phyloP scores from a whole-genome alignment of 2,329 filamentous ascomycete species.

The Fusarium pseudograminearum region DNA sequence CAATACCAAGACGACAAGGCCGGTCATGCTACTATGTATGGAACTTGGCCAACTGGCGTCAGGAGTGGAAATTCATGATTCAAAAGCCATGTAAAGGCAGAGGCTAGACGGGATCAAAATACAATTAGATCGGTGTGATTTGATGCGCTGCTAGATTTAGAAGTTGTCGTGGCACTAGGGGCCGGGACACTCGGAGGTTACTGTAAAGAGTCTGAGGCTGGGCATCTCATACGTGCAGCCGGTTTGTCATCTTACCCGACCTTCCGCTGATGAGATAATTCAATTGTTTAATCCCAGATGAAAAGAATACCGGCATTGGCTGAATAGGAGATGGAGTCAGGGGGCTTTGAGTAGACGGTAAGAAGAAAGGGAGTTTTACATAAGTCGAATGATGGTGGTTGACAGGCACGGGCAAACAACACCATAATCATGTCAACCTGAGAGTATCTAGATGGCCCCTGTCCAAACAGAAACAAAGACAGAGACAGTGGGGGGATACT shows the following conservation, averaged over 20 bases:
- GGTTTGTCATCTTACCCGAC: slow-evolving; percentile 19
- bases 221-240: background rate
- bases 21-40: background rate
- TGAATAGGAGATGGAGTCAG: slow-evolving; percentile 1
- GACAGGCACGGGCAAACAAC: slow-evolving; percentile 38
- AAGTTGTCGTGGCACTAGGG: background rate
- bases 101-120: background rate
- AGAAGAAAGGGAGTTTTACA: slow-evolving; percentile 1
- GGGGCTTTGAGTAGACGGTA: background rate
- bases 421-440: slow-evolving; percentile 37
- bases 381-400: slow-evolving; percentile 31
- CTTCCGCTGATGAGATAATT: slow-evolving; percentile 7
- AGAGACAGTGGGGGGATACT: background rate
- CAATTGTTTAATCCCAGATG: background rate
- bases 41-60: slow-evolving; percentile 12
- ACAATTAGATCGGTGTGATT: background rate
- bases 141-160: background rate
- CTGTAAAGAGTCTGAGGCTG: slow-evolving; percentile 15
- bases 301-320: background rate
- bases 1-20: background rate
- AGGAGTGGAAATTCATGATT: background rate
- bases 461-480: slow-evolving; percentile 1
- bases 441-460: slow-evolving; percentile 2
- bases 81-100: background rate
- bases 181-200: slow-evolving; percentile 20